These are phyloP conservation scores for Rhynchospora pubera DNA, from an alignment of 176 grass and related monocot species.

Conservation along the genomic window DNA sequence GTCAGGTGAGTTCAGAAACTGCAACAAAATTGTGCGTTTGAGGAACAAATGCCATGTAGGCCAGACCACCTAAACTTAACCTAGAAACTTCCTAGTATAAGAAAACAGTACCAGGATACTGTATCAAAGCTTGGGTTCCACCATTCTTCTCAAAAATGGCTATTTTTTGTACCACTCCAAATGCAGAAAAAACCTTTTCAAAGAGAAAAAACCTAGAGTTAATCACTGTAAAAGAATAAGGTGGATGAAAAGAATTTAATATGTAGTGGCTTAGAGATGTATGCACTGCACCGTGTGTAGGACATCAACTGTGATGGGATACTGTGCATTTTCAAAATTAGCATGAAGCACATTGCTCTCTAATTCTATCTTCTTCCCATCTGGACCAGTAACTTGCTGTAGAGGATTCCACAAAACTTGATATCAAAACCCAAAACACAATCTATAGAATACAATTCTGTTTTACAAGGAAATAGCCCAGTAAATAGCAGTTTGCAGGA, in stretches of 20 bases:
- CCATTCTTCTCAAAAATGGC: conserved; percentile 97
- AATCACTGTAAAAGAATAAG: conserved; percentile 2
- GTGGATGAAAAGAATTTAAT: background rate
- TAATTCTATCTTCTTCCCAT: conserved; percentile 69
- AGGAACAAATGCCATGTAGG: background rate
- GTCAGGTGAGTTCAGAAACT: background rate
- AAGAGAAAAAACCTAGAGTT: conserved; percentile 15
- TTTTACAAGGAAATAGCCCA: conserved; percentile 17
- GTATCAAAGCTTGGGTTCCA: conserved; percentile 84
- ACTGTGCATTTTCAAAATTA: conserved; percentile 93
- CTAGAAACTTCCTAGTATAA: conserved; percentile 5
- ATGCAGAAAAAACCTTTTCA: conserved; percentile 90
- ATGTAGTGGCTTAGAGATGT: background rate
- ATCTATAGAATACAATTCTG: conserved; percentile 7
- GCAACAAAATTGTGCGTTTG: background rate
- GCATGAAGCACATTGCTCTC: conserved; percentile 96
- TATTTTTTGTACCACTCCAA: conserved; percentile 91
- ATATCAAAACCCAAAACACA: background rate
- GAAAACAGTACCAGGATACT: conserved; percentile 66
- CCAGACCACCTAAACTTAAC: background rate
- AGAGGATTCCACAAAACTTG: conserved; percentile 15
- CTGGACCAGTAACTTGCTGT: conserved; percentile 58
- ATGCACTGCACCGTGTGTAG: conserved; percentile 71
- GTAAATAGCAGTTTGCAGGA: conserved; percentile 12
- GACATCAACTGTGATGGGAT: conserved; percentile 84